Percentiles rank a stretch among this genome's conserved stretches.
phyloP scores from a whole-genome alignment of 2,329 filamentous ascomycete species.

The Claviceps africana region DNA sequence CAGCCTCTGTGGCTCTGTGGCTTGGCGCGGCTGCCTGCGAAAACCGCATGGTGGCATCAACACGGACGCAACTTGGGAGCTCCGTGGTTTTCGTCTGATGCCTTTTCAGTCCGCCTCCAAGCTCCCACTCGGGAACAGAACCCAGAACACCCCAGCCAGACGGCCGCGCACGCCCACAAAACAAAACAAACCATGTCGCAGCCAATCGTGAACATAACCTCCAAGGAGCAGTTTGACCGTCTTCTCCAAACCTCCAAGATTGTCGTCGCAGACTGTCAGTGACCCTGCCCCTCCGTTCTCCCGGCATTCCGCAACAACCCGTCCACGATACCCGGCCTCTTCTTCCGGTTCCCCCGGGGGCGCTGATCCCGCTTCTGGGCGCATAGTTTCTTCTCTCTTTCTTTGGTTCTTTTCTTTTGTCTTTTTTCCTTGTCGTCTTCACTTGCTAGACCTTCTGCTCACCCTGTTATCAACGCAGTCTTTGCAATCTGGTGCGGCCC shows the following conservation, averaged over 20 bases:
- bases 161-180: not conserved
- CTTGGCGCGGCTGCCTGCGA: too few species aligned
- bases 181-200: conserved; percentile 18
- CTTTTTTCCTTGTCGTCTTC: not conserved
- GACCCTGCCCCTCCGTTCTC: conserved; percentile 10
- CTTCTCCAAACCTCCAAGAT: conserved; percentile 60
- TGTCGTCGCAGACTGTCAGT: conserved; percentile 79
- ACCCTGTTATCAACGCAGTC: conserved; percentile 36
- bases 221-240: conserved; percentile 48
- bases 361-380: too few species aligned
- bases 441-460: conserved; percentile 7
- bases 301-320: too few species aligned
- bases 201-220: conserved; percentile 22
- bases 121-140: not conserved
- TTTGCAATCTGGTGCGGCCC: conserved; percentile 77
- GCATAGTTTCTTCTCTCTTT: too few species aligned
- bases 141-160: not conserved
- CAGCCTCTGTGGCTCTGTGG: too few species aligned
- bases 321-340: too few species aligned
- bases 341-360: too few species aligned
- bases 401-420: not conserved
- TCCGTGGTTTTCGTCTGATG: not conserved
- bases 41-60: too few species aligned
- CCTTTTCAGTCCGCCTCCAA: not conserved
- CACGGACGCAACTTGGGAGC: too few species aligned